These are phyloP conservation scores for Lojkania enalia DNA, from an alignment of 2,329 filamentous ascomycete genomes.

Conservation along the genomic window DNA sequence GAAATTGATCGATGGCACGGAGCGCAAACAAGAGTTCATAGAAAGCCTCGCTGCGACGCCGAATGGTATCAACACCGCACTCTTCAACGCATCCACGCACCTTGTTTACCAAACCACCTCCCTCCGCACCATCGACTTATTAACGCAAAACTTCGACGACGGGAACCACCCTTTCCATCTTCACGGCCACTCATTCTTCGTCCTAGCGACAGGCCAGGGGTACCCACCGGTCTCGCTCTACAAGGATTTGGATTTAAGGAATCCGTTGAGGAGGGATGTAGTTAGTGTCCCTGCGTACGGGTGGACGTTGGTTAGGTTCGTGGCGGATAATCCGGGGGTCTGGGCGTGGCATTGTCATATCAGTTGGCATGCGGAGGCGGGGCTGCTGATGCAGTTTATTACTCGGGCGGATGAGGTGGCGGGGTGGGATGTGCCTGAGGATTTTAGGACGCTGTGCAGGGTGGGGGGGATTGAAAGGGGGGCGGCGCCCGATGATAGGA, in stretches of 20 bases:
- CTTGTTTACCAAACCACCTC: slow-evolving; percentile 44
- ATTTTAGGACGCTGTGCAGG: slow-evolving; percentile 52
- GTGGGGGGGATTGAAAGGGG: slow-evolving; percentile 54
- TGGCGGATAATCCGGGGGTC: slow-evolving; percentile 66
- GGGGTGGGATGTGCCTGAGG: slow-evolving; percentile 50
- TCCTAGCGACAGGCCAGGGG: slow-evolving; percentile 49
- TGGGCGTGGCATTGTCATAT: slow-evolving; percentile 75
- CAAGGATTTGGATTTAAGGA: slow-evolving; percentile 35
- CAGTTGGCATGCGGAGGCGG: slow-evolving; percentile 57
- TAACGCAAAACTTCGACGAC: slow-evolving; percentile 41
- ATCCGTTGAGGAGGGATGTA: slow-evolving; percentile 67
- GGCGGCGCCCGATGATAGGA: slow-evolving; percentile 54
- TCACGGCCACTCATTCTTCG: slow-evolving; percentile 67
- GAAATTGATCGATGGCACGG: slow-evolving; percentile 52
- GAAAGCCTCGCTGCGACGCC: slow-evolving; percentile 9
- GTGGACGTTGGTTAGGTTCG: slow-evolving; percentile 64
- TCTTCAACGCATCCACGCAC: slow-evolving; percentile 32
- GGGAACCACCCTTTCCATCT: slow-evolving; percentile 55
- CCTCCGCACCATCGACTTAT: slow-evolving; percentile 42
- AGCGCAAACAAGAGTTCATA: slow-evolving; percentile 30
- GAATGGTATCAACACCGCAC: slow-evolving; percentile 25
- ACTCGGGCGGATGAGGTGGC: slow-evolving; percentile 53
- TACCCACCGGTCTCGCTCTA: slow-evolving; percentile 28
- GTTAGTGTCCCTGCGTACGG: slow-evolving; percentile 67
- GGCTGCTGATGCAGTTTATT: slow-evolving; percentile 60